phyloP scores from a whole-genome alignment of 352 stramenopile genomes.

The Pythium scleroteichum region DNA sequence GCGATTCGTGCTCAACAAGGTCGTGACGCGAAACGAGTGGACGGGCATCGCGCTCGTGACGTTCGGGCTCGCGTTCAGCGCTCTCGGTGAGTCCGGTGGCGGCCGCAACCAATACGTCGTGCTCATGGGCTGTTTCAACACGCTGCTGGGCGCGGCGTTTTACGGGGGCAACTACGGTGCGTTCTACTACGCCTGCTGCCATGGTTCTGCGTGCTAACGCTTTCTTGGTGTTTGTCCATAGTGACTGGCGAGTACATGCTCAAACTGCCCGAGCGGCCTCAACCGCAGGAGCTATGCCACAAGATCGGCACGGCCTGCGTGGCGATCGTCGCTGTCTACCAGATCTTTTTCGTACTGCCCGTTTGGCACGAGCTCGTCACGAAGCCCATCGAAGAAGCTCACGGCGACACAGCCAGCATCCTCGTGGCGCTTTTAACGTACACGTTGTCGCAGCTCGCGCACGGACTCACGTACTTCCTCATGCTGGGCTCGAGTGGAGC shows the following conservation, averaged over 20 bases:
- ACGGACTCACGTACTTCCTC: constrained; percentile 86
- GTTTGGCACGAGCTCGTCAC: constrained; percentile 77
- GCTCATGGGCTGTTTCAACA: constrained; percentile 86
- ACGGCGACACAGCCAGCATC: constrained; percentile 66
- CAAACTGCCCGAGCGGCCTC: constrained; percentile 69
- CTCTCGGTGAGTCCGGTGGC: constrained; percentile 64
- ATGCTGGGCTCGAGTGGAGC: constrained; percentile 79
- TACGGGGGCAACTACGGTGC: constrained; percentile 83
- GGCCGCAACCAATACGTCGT: constrained; percentile 68
- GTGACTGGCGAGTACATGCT: constrained; percentile 83
- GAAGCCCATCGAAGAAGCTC: constrained; percentile 68
- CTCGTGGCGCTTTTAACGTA: constrained; percentile 63
- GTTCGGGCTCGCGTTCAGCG: constrained; percentile 81
- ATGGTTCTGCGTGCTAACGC: background rate
- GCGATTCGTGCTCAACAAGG: constrained; percentile 73
- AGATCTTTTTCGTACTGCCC: constrained; percentile 79
- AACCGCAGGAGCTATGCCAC: constrained; percentile 76
- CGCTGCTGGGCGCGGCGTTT: constrained; percentile 75
- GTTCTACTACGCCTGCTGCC: background rate
- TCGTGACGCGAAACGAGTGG: constrained; percentile 72
- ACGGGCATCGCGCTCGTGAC: constrained; percentile 81
- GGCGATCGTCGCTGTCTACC: constrained; percentile 74
- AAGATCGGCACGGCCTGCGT: constrained; percentile 79
- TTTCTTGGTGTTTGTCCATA: constrained; percentile 12
- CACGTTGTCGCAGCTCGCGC: constrained; percentile 78